Base-by-base conservation (phyloP, 83 land plant species). In the Diphasiastrum complanatum region DNA sequence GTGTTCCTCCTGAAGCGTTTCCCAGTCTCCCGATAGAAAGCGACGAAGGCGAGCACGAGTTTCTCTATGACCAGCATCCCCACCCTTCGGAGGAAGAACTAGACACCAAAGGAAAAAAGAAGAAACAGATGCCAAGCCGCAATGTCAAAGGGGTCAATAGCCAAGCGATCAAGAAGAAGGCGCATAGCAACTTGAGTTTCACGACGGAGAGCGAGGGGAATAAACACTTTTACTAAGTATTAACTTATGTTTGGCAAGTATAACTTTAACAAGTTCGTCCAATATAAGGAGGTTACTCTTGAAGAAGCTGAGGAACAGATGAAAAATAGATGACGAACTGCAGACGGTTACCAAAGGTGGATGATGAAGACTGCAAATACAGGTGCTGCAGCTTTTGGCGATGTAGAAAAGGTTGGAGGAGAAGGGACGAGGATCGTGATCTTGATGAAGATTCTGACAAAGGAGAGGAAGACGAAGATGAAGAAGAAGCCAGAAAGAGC, bases 271-370 rank as follows among this genome's bases (percentile, higher is more conserved):
- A 95, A 90, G 67, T 80, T 90, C 23, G 85, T 96, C 26, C 97
- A 89, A 24, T 95, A 95, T 65, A 90, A 90, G 69, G 97, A 95
- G 69, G 78, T 95, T 18, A 89, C 99, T 0, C 60, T 95, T 63
- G 99, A 95, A 68, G 99, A 95, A 78, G 99, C 99, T 45, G 99
- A 95, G 68, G 99, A 95, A 67, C 89, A 89, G 66, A 89, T 95
- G 97, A 89, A 78, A 51, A 90, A 86, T 35, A 74, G 99, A 38
- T 81, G 77, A 46, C 81, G 75, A 62, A 86, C 84, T 23, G 97
- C 97, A 16, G 88, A 84, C 68, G 99, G 99, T 1, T 90, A 82
- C 75, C 77, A 84, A 45, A 78, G 99, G 62, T 95, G 99, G 99
- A 85, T 89, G 80, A 95, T 95, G 99, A 95, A 95, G 64, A 84